A percentile compares a stretch with the other conserved stretches of the same genome.
phyloP scores from a whole-genome alignment of 306 rosid species.

The Morella rubra region DNA sequence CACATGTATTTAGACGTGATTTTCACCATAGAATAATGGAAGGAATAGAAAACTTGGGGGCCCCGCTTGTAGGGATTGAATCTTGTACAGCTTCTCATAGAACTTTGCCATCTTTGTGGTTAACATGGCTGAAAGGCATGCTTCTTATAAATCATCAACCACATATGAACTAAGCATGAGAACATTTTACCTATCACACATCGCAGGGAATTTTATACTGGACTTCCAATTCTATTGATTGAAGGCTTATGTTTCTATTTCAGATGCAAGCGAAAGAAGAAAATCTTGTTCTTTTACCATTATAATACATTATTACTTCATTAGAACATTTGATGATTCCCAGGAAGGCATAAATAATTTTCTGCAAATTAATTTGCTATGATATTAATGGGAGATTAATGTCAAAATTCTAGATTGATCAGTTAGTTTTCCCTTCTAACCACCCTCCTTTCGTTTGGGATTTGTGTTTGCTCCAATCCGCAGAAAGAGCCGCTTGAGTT shows the following conservation, averaged over 20 bases:
- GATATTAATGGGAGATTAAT: background rate
- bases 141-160: background rate
- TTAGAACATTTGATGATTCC: background rate
- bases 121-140: background rate
- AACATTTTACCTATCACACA: background rate
- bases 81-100: no score
- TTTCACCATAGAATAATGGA: background rate
- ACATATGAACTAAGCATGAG: background rate
- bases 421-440: background rate
- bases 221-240: no score
- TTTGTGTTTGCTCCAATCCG: constrained; percentile 2
- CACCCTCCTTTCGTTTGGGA: background rate
- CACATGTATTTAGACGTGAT: background rate
- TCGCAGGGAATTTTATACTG: no score
- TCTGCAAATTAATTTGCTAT: background rate
- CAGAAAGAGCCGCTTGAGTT: constrained; percentile 80
- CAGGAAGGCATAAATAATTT: background rate
- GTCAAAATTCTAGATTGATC: background rate
- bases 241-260: background rate
- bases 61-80: no score
- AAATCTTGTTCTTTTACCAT: background rate
- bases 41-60: background rate
- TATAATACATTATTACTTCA: background rate
- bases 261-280: background rate
- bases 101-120: background rate